Conservation (phyloP, 345 rosid species). For the Eucalyptus lansdowneana region DNA sequence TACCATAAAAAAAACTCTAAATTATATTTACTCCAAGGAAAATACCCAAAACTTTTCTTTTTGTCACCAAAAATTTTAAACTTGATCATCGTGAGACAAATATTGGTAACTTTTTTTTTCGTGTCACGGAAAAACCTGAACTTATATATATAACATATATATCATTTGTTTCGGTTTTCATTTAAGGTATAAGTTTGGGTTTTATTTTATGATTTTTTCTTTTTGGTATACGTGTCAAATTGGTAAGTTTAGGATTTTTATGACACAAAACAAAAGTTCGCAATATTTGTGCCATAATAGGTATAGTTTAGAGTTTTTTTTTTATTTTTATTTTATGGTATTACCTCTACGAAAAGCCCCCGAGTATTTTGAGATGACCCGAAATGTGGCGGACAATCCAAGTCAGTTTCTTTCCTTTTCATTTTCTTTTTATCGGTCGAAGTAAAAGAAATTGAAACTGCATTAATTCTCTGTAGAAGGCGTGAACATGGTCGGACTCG, state of each 20-base stretch:
- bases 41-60: too few relatives aligned
- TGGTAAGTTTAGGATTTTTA: neutral
- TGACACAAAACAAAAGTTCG: neutral
- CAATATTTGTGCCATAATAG: too few relatives aligned
- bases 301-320: neutral
- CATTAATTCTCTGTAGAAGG: neutral
- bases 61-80: neutral
- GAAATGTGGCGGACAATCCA: neutral
- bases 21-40: too few relatives aligned
- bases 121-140: too few relatives aligned
- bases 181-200: neutral
- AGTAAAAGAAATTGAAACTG: neutral
- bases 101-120: too few relatives aligned
- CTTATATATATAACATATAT: too few relatives aligned
- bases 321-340: too few relatives aligned
- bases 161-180: too few relatives aligned
- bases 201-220: neutral
- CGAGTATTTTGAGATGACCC: neutral
- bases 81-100: rapidly evolving
- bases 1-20: neutral
- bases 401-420: neutral
- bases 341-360: neutral
- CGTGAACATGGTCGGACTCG: too few relatives aligned
- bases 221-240: neutral
- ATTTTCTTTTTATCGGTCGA: neutral